Conservation (phyloP, 2,329 filamentous ascomycete genomes). For the Mycosphaerella sp. region DNA sequence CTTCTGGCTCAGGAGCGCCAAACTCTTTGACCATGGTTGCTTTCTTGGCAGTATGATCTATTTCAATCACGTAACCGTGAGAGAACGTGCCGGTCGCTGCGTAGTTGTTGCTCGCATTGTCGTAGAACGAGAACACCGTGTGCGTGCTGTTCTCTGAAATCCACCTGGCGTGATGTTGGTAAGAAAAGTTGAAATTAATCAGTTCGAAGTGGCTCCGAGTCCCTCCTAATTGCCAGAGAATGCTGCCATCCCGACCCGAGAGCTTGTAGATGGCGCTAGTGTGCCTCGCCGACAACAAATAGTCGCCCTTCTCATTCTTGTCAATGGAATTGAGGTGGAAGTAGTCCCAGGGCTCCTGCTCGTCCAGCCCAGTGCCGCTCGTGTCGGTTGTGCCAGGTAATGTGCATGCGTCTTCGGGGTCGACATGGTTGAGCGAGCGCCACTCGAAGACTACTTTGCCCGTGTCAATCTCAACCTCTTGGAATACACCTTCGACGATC, state of each 20-base stretch:
- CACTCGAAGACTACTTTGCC: constrained; percentile 54
- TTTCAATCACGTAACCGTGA: constrained; percentile 43
- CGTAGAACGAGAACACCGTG: constrained; percentile 49
- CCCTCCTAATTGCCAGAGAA: constrained; percentile 48
- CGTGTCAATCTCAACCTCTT: constrained; percentile 51
- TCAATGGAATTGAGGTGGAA: constrained; percentile 51
- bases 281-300: constrained; percentile 45
- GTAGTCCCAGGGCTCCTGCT: constrained; percentile 47
- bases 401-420: constrained; percentile 45
- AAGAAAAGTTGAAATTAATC: constrained; percentile 45
- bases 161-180: constrained; percentile 50
- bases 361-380: constrained; percentile 43
- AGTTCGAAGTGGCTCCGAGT: constrained; percentile 41
- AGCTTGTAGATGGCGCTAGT: constrained; percentile 45
- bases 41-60: constrained; percentile 41
- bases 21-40: constrained; percentile 45
- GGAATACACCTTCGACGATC: constrained; percentile 49
- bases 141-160: constrained; percentile 42
- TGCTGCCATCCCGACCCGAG: constrained; percentile 41
- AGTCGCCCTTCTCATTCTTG: constrained; percentile 45
- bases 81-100: constrained; percentile 36
- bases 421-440: constrained; percentile 52
- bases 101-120: constrained; percentile 48
- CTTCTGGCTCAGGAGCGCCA: constrained; percentile 42
- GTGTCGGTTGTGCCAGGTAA: constrained; percentile 39